Conservation (phyloP, 169 alveolate genomes). For the Babesia bigemina region DNA sequence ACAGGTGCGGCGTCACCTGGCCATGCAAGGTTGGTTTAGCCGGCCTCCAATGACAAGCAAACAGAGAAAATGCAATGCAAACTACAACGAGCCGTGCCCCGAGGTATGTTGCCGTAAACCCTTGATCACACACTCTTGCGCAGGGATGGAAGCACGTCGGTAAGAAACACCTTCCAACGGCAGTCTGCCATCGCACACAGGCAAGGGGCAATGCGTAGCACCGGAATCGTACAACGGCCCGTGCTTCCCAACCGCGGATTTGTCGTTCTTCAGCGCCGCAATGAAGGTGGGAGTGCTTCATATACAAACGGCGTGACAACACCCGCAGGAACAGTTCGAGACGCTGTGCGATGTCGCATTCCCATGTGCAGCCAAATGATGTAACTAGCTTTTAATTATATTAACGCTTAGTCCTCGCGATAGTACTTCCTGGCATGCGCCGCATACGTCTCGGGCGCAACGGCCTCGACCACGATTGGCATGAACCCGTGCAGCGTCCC, state of each 20-base stretch:
- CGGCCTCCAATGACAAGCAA: not conserved
- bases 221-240: constrained; percentile 62
- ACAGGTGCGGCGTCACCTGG: constrained; percentile 49
- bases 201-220: constrained; percentile 45
- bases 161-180: not conserved
- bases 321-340: constrained; percentile 48
- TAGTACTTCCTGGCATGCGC: constrained; percentile 91
- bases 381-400: not conserved
- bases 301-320: not conserved
- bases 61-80: constrained; percentile 11
- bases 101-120: constrained; percentile 32
- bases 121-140: not conserved
- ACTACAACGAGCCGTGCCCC: constrained; percentile 47
- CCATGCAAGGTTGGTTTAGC: constrained; percentile 42
- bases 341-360: constrained; percentile 44
- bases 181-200: not conserved
- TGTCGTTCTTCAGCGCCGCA: constrained; percentile 39
- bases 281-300: constrained; percentile 34
- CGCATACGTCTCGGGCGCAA: constrained; percentile 87
- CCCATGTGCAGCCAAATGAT: constrained; percentile 21
- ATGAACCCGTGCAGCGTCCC: constrained; percentile 91
- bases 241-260: constrained; percentile 49
- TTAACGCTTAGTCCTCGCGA: constrained; percentile 69
- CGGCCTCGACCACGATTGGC: constrained; percentile 92
- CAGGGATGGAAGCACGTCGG: constrained; percentile 59